phyloP scores from a whole-genome alignment of 2,329 filamentous ascomycete species.

The Corynespora cassiicola region DNA sequence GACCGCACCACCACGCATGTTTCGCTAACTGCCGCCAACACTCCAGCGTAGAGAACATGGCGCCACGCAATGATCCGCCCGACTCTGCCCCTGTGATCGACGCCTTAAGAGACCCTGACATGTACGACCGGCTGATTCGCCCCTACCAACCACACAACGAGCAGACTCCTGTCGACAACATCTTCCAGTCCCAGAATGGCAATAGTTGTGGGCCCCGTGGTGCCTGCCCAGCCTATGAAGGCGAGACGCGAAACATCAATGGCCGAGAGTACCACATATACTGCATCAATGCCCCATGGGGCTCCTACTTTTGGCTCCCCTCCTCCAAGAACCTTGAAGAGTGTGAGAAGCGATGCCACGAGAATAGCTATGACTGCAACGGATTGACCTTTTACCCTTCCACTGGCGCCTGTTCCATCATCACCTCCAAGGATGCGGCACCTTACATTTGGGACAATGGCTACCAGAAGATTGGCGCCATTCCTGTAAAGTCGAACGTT shows the following conservation, averaged over 20 bases:
- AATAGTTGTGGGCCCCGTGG: constrained; percentile 9
- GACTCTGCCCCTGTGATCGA: constrained; percentile 3
- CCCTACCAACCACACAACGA: neutral
- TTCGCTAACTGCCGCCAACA: neutral
- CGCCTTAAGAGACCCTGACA: constrained; percentile 1
- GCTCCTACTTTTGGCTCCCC: constrained; percentile 11
- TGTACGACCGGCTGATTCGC: constrained; percentile 8
- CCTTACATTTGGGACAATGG: constrained; percentile 13
- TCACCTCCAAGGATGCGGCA: constrained; percentile 4
- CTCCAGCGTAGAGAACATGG: neutral
- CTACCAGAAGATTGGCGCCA: constrained; percentile 13
- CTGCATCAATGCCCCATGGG: constrained; percentile 12
- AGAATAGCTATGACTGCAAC: constrained; percentile 11
- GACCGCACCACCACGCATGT: neutral
- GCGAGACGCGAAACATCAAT: constrained; percentile 5
- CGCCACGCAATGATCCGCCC: neutral
- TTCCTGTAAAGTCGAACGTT: constrained; percentile 1
- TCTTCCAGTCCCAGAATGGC: constrained; percentile 1
- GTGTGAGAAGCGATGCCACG: constrained; percentile 10
- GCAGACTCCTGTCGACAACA: constrained; percentile 3
- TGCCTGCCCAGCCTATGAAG: constrained; percentile 10
- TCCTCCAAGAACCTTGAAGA: constrained; percentile 5
- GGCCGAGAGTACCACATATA: constrained; percentile 7
- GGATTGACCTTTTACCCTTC: constrained; percentile 11
- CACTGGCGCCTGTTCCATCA: constrained; percentile 6